Evolutionary conservation across 495 filamentous ascomycete genomes (phyloP).

Genomic region (Aspergillus nidulans): DNA sequence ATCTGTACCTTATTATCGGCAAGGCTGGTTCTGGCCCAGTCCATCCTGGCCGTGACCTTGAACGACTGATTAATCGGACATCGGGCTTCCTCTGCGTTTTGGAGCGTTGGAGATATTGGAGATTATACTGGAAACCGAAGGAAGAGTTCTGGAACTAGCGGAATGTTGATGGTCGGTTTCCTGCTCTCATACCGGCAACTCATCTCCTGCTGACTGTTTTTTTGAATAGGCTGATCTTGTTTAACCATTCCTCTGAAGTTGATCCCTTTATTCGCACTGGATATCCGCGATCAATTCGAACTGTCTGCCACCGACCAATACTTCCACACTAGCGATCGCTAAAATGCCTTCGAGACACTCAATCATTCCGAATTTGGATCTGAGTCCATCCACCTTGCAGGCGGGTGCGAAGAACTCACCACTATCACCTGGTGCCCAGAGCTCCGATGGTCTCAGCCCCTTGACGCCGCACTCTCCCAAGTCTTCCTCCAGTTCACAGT

Average conservation of each 20-base stretch:
- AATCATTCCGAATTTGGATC: conserved; percentile 41
- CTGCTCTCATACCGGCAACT: not conserved
- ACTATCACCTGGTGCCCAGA: conserved; percentile 34
- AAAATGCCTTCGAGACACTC: conserved; percentile 44
- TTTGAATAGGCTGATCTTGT: not conserved
- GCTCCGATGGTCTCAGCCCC: conserved; percentile 39
- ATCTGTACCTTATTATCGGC: conserved; percentile 9
- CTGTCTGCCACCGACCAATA: not conserved
- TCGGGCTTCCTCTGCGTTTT: not conserved
- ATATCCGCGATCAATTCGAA: not conserved
- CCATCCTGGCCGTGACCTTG: not conserved
- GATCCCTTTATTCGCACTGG: not conserved
- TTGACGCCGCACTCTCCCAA: conserved; percentile 43
- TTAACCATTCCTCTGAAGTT: not conserved
- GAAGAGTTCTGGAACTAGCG: not conserved
- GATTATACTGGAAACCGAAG: not conserved
- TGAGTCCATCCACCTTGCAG: conserved; percentile 34
- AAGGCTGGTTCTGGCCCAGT: conserved; percentile 26
- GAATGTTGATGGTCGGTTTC: conserved; percentile 3
- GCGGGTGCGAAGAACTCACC: conserved; percentile 31
- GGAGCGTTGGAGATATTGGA: not conserved
- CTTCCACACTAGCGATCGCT: not conserved
- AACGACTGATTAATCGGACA: not conserved
- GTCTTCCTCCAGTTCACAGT: conserved; percentile 38
- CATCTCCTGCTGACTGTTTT: not conserved